Evolutionary conservation across 179 eudicot species (phyloP), one percentile per base, ranked within the genome.

Genomic region (Corrigiola litoralis): DNA sequence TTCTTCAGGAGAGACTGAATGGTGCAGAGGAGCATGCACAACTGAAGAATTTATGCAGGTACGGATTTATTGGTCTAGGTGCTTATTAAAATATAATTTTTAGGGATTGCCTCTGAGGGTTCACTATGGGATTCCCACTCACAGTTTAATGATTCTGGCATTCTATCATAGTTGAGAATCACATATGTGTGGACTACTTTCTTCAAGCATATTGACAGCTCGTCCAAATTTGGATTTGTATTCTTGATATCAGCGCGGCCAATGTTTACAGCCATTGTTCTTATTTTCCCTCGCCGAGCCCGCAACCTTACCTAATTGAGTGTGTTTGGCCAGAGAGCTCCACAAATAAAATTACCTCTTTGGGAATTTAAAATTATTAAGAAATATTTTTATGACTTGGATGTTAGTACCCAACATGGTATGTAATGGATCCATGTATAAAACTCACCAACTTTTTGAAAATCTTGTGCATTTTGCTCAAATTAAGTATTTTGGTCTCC

Each of bases 1-100:
- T 36, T 73, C 79, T 85, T 37, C 74, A 58, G 47, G 81, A 85
- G 58, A 83, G 66, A 61, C 61, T 84, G 75, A 48, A 56, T 68
- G 52, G 41, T 59, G 80, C 78, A 12, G 90, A 84, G 74, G 83
- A 86, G 65, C 75, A 78, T 53, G 80, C 68, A 23, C 71, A 78
- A 34, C 37, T 23, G 57, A 79, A 84, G 76, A 77, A 61, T 60
- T 64, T 42, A 36, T 64, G 55, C 85, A 83, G 95, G 96, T 89
- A 56, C 29, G 64, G 33, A 50, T 49, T 48, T 1, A 21, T 59
- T 58, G n/a, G 29, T 45, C 28, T 20, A 45, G 25, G 16, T 48
- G 18, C 4, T 44, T 18, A 47, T 27, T 25, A 14, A 17, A 31
- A 27, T 27, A 55, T 31, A 12, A 5, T 49, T 32, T 44, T 42